These are phyloP conservation scores for Ciborinia camelliae DNA, from an alignment of 2,329 filamentous ascomycete genomes.

Conservation along the genomic window DNA sequence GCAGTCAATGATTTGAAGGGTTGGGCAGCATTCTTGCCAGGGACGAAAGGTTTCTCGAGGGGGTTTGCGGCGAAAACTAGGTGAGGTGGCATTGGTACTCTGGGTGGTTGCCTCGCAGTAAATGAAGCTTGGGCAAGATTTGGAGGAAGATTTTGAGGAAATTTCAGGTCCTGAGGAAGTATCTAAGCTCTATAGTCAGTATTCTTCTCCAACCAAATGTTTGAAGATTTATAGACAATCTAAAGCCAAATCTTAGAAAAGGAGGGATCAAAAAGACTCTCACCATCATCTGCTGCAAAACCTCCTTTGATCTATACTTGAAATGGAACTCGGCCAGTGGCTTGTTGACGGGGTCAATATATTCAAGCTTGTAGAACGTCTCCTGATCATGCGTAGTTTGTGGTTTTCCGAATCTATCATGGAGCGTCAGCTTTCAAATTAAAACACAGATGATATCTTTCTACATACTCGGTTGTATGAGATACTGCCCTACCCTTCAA, in stretches of 20 bases:
- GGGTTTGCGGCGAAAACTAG: too few species aligned
- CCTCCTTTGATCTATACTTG: slow-evolving; percentile 18
- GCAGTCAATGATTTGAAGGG: neutral
- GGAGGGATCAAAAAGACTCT: neutral
- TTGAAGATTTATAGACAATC: neutral
- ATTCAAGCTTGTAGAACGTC: slow-evolving; percentile 13
- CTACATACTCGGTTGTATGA: slow-evolving; percentile 11
- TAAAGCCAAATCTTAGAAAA: neutral
- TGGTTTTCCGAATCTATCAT: neutral
- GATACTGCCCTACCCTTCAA: slow-evolving; percentile 12
- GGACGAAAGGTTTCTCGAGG: neutral
- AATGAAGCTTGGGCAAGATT: too few species aligned
- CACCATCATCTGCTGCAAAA: slow-evolving; percentile 16
- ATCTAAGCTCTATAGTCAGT: neutral
- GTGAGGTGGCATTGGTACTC: neutral
- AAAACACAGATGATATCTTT: neutral
- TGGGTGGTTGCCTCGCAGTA: neutral
- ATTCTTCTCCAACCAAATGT: neutral
- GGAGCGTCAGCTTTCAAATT: neutral
- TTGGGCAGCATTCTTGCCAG: neutral
- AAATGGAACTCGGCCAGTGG: slow-evolving; percentile 19
- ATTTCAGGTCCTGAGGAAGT: neutral
- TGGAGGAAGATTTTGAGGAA: neutral
- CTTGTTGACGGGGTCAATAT: slow-evolving; percentile 12
- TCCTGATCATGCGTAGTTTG: neutral